A percentile compares a stretch with the other conserved stretches of the same genome.
These are phyloP conservation scores for Fomitopsis schrenkii DNA, from an alignment of 1,284 basidiomycete species.

Conservation along the genomic window DNA sequence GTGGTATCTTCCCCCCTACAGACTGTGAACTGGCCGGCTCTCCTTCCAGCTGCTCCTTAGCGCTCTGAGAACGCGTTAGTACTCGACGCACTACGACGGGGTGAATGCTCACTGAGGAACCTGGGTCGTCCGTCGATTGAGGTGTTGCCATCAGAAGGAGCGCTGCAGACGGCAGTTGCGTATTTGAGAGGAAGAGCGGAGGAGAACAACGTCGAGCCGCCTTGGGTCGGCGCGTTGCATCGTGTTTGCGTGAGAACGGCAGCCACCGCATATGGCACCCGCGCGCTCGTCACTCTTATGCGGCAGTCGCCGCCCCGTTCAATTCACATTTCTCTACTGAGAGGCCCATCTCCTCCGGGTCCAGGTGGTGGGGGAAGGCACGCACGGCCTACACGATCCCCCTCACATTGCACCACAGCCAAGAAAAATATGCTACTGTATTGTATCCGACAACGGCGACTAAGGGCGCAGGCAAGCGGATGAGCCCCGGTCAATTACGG, in stretches of 20 bases:
- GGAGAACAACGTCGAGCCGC: slow-evolving; percentile 22
- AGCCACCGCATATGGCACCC: slow-evolving; percentile 9
- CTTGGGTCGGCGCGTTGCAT: slow-evolving; percentile 23
- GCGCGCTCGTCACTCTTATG: slow-evolving; percentile 1
- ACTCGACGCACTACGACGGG: background rate
- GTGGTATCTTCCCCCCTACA: slow-evolving; percentile 19
- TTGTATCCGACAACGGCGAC: background rate
- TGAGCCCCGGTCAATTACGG: background rate
- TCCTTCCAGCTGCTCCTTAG: slow-evolving; percentile 25
- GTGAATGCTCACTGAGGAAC: slow-evolving; percentile 13
- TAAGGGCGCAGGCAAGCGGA: background rate
- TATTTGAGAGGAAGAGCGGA: slow-evolving; percentile 24
- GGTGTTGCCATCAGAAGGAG: slow-evolving; percentile 26
- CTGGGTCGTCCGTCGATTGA: slow-evolving; percentile 18
- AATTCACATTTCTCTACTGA: background rate
- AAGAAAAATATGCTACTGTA: background rate
- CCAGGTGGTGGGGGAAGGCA: background rate
- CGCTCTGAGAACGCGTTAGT: slow-evolving; percentile 16
- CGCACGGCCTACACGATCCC: background rate
- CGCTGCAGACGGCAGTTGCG: slow-evolving; percentile 25
- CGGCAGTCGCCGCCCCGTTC: background rate
- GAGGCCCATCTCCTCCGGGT: background rate
- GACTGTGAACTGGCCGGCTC: slow-evolving; percentile 24
- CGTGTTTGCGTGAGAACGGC: slow-evolving; percentile 23
- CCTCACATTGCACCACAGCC: background rate